phyloP scores from a whole-genome alignment of 371 early-diverging fungal genomes.

The Mucor piriformis region DNA sequence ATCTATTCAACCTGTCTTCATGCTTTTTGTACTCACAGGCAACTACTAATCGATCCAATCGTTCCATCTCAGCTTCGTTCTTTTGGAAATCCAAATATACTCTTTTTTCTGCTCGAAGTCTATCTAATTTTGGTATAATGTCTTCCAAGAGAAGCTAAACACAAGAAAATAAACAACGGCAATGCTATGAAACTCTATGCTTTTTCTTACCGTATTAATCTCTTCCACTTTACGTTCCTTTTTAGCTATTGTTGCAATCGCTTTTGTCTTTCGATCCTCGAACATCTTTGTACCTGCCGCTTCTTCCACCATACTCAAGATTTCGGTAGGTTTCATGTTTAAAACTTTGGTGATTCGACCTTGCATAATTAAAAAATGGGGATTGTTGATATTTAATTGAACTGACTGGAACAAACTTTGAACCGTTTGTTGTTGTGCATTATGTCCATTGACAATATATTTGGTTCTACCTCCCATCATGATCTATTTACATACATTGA shows the following conservation, averaged over 20 bases:
- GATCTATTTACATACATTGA: constrained; percentile 50
- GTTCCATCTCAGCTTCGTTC: constrained; percentile 86
- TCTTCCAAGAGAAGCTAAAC: constrained; percentile 73
- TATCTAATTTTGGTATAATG: constrained; percentile 93
- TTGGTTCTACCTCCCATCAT: constrained; percentile 94
- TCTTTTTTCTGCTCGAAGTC: constrained; percentile 87
- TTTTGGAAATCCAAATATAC: constrained; percentile 92
- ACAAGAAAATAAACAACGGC: background rate
- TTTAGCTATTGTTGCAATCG: constrained; percentile 90
- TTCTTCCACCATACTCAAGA: constrained; percentile 97
- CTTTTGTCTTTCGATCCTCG: constrained; percentile 96
- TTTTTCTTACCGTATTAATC: constrained; percentile 58
- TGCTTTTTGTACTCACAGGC: constrained; percentile 81
- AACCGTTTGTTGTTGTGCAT: constrained; percentile 89
- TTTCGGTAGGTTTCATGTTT: constrained; percentile 98
- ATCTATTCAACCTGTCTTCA: constrained; percentile 49
- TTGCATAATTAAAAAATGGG: constrained; percentile 99
- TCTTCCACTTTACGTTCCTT: constrained; percentile 97
- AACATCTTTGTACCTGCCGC: constrained; percentile 99
- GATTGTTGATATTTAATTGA: constrained; percentile 97
- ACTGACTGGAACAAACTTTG: constrained; percentile 94
- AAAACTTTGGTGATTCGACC: constrained; percentile 98
- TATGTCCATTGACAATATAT: constrained; percentile 94
- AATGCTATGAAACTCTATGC: background rate
- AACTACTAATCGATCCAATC: constrained; percentile 75